Base-by-base conservation (phyloP, 495 filamentous ascomycete genomes). In the Penicillium longicatenatum region DNA sequence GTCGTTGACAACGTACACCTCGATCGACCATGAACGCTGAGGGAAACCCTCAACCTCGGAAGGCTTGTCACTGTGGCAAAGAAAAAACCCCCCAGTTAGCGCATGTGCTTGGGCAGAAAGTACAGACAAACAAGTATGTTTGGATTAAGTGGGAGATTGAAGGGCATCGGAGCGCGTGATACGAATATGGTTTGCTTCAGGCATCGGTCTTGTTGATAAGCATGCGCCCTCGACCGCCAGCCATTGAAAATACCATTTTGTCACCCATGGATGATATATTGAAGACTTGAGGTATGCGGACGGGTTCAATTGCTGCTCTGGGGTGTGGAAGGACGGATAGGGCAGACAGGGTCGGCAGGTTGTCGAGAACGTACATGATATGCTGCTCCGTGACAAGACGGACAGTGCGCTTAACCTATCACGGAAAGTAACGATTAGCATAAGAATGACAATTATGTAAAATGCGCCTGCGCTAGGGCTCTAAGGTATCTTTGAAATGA, bases 331-430 rank as follows among this genome's bases (percentile, higher is more conserved):
- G 8, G 31, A 14, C 31, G 9, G 49, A 8, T 39, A 17, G 31
- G 45, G 52, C 12, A 11, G 31, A 10, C 12, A 45, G 57, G 60
- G 52, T 50, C 62, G 55, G 48, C 4, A 49, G 42, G 2, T 17
- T 39, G 37, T 50, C 31, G 61, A 42, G 33, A 24, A 84, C 90
- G 72, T 85, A 95, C 92, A 92, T 87, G 70, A 90, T 83, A 57
- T 85, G 83, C 73, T 97, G 93, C 74, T 92, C 87, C 24, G 94
- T 98, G 59, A 97, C 82, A 74, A 98, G 83, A 81, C 93, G 93
- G 71, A 98, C 82, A 56, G 82, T 90, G 58, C 94, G 86, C 79
- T 96, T 91, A 69, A 92, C 81, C 89, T 93, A 62, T 11, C 56
- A 31, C 42, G 56, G 33, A 31, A 17, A 58, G 14, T 20, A 3